phyloP scores from a whole-genome alignment of 2,329 filamentous ascomycete species.

The Aaosphaeria arxii region DNA sequence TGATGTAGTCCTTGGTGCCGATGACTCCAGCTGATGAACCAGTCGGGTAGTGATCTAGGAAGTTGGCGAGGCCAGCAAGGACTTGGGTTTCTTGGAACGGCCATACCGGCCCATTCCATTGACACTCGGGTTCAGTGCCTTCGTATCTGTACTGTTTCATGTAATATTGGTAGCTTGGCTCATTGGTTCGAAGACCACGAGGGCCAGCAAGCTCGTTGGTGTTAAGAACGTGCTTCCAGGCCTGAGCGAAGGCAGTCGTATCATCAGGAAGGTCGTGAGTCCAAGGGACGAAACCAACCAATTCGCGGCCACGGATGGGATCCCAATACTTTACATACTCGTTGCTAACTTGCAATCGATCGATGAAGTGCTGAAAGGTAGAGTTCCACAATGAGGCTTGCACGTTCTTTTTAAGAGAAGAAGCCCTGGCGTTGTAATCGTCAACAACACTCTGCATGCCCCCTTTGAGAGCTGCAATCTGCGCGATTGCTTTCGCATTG shows the following conservation, averaged over 20 bases:
- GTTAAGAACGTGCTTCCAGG: conserved; percentile 39
- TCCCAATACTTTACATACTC: conserved; percentile 39
- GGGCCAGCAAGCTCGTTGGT: conserved; percentile 31
- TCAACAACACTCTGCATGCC: conserved; percentile 8
- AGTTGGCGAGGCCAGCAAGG: conserved; percentile 40
- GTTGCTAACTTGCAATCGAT: conserved; percentile 41
- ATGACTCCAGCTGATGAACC: conserved; percentile 20
- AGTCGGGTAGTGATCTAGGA: conserved; percentile 41
- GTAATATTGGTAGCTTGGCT: conserved; percentile 45
- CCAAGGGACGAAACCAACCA: conserved; percentile 46
- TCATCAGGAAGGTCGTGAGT: conserved; percentile 43
- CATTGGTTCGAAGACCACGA: conserved; percentile 42
- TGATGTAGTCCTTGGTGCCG: conserved; percentile 33
- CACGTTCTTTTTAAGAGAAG: conserved; percentile 35
- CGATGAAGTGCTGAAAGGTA: conserved; percentile 45
- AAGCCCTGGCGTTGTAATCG: conserved; percentile 22
- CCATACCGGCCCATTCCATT: conserved; percentile 48
- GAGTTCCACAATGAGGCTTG: conserved; percentile 44
- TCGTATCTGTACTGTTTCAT: conserved; percentile 45
- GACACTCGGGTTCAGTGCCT: conserved; percentile 37
- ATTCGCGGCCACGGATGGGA: conserved; percentile 43
- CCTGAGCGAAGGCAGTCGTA: conserved; percentile 32
- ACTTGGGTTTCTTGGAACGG: conserved; percentile 45
- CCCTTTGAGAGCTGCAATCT: conserved; percentile 34
- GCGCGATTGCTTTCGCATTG: conserved; percentile 42